phyloP scores from a whole-genome alignment of 1,284 basidiomycete genomes.

The Veloboletus limbatus region DNA sequence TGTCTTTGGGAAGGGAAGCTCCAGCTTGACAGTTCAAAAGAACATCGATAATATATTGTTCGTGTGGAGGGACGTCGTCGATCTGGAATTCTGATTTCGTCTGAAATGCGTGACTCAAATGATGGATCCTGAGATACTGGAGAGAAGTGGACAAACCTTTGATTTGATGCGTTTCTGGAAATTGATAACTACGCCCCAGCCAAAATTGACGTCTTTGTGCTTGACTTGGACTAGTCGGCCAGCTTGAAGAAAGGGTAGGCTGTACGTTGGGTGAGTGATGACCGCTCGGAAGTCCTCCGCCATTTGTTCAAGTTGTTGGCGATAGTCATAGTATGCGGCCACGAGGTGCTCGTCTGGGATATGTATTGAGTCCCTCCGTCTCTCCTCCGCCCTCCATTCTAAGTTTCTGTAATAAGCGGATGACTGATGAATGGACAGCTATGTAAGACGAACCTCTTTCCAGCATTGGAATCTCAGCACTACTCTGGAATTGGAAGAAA shows the following conservation, averaged over 20 bases:
- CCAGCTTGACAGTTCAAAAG: slow-evolving; percentile 80
- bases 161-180: slow-evolving; percentile 82
- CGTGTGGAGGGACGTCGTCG: slow-evolving; percentile 78
- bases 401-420: slow-evolving; percentile 7
- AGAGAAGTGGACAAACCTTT: slow-evolving; percentile 48
- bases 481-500: slow-evolving; percentile 99
- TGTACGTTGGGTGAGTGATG: slow-evolving; percentile 92
- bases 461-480: slow-evolving; percentile 81
- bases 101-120: slow-evolving; percentile 10
- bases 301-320: slow-evolving; percentile 90
- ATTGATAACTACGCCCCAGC: slow-evolving; percentile 93
- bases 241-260: slow-evolving; percentile 89
- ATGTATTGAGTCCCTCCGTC: slow-evolving; percentile 59
- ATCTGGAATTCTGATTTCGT: slow-evolving; percentile 33
- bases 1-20: slow-evolving; percentile 62
- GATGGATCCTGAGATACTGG: background rate
- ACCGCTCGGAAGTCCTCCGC: slow-evolving; percentile 85
- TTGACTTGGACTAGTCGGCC: slow-evolving; percentile 90
- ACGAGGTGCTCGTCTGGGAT: slow-evolving; percentile 85
- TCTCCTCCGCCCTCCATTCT: slow-evolving; percentile 81
- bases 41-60: slow-evolving; percentile 94
- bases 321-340: slow-evolving; percentile 87
- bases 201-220: slow-evolving; percentile 87
- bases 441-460: slow-evolving; percentile 68
- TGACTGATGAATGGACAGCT: background rate